Conservation (phyloP, 805 yeast genomes). For the Lachancea waltii region DNA sequence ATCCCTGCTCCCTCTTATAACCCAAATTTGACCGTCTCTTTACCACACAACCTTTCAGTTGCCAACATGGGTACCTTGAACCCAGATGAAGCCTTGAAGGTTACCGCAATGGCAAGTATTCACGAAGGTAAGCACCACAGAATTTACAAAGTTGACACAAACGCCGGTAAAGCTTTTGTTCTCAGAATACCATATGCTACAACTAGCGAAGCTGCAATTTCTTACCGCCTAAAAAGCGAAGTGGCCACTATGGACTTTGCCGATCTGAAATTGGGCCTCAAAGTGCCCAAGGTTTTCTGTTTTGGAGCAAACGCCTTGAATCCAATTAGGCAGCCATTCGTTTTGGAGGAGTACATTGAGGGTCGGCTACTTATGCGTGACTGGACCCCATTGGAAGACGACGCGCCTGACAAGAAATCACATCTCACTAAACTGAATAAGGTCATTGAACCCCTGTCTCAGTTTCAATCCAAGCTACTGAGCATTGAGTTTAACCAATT, state of each 20-base stretch:
- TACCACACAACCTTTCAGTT: conserved; percentile 44
- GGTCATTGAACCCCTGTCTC: conserved; percentile 69
- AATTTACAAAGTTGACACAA: conserved; percentile 65
- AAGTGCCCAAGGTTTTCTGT: conserved; percentile 66
- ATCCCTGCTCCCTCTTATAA: conserved; percentile 36
- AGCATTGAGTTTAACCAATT: conserved; percentile 56
- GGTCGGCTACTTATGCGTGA: conserved; percentile 81
- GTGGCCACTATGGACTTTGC: conserved; percentile 91
- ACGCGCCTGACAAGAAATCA: conserved; percentile 40
- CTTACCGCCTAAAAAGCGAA: conserved; percentile 73
- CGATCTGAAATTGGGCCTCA: conserved; percentile 52
- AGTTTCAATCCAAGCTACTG: conserved; percentile 51
- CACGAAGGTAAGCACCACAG: conserved; percentile 96
- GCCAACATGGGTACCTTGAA: conserved; percentile 40
- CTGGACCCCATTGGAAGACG: conserved; percentile 82
- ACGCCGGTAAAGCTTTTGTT: conserved; percentile 54
- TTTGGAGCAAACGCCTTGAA: conserved; percentile 60
- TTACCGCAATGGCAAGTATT: conserved; percentile 71
- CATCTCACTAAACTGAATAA: conserved; percentile 45
- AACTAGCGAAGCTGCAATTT: conserved; percentile 57
- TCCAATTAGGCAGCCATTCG: conserved; percentile 64
- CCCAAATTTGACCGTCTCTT: conserved; percentile 36
- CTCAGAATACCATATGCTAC: conserved; percentile 82
- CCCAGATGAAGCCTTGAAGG: conserved; percentile 40
- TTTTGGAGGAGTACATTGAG: conserved; percentile 69